Base-by-base conservation (phyloP, 2,329 filamentous ascomycete species). In the Achaetomium macrosporum region DNA sequence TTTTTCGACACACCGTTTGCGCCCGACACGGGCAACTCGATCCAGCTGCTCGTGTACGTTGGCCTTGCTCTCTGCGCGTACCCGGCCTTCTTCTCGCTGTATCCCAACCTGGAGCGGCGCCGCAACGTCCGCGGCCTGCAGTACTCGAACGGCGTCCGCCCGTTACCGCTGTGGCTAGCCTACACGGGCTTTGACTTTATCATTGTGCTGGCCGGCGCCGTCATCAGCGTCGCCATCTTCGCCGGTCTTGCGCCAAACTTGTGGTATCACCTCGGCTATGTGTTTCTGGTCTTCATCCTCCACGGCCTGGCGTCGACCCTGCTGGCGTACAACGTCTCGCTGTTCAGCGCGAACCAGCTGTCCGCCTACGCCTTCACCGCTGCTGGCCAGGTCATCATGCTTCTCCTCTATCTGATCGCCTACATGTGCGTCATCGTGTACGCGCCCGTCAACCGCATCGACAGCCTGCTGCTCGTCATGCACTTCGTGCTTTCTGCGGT, bases 91-190 rank as follows among this genome's bases (percentile, higher is more conserved):
- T 95, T 96, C 62, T 82, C 88, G 0, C 73, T 96, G 5, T 96
- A 96, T 64, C 88, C 90, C 0, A 95, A 89, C n/a, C 75, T 87
- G 29, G 91, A 96, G 68, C 79, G 90, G 25, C 74, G 90, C 11
- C 76, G 83, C 46, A 87, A 90, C 58, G 88, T 96, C 20, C 82
- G 91, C 47, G 87, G 87, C 15, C 74, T 96, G 30, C 86, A 96
- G 68, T 96, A 95, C 69, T 95, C 88, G 50, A 96, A 96, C 64
- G 91, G 91, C 43, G 90, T 96, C 29, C 78, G 88, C 12, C 85
- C 88, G 0, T 74, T 88, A 9, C 89, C 90, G 0, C 74, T 96
- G 1, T 96, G 92, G 91, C 69, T 88, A 5, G 88, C 91, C 1
- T 95, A 96, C 64, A 75, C 87, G 1, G 64, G 76, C 0, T 95